phyloP scores from a whole-genome alignment of 768 basidiomycete species.

The Sistotremastrum suecicum region DNA sequence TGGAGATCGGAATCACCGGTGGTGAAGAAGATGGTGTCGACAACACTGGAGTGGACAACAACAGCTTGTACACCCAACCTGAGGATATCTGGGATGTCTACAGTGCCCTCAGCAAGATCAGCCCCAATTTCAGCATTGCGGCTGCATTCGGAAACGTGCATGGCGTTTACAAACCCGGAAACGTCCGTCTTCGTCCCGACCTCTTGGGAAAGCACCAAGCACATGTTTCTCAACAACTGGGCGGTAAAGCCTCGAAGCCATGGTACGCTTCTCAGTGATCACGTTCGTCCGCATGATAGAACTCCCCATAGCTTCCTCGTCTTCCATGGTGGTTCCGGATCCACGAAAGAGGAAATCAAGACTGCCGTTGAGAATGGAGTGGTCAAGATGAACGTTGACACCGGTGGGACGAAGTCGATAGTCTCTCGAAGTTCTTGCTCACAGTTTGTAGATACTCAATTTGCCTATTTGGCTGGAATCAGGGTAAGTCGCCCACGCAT shows the following conservation, averaged over 20 bases:
- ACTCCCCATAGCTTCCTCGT: slow-evolving; percentile 68
- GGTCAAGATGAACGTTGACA: slow-evolving; percentile 99
- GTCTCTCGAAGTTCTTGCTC: not conserved
- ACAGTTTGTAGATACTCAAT: slow-evolving; percentile 60
- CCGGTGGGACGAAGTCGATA: slow-evolving; percentile 25
- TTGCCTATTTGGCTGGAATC: slow-evolving; percentile 81
- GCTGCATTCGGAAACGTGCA: slow-evolving; percentile 99
- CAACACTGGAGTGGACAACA: slow-evolving; percentile 91
- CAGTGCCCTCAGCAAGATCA: slow-evolving; percentile 65
- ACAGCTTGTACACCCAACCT: slow-evolving; percentile 91
- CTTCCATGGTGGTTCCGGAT: slow-evolving; percentile 99
- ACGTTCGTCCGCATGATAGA: not conserved
- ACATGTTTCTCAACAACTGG: slow-evolving; percentile 55
- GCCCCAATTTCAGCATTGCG: slow-evolving; percentile 93
- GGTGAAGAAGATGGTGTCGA: slow-evolving; percentile 99
- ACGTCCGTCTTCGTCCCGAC: slow-evolving; percentile 86
- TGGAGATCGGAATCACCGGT: slow-evolving; percentile 99
- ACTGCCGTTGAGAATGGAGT: slow-evolving; percentile 87
- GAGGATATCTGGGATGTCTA: slow-evolving; percentile 91
- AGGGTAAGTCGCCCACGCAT: slow-evolving; percentile 29
- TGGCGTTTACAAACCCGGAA: slow-evolving; percentile 98
- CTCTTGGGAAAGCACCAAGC: slow-evolving; percentile 85
- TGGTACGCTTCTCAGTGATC: slow-evolving; percentile 38
- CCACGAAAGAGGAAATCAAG: slow-evolving; percentile 88
- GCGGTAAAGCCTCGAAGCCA: slow-evolving; percentile 53